phyloP scores from a whole-genome alignment of 805 yeast species.

The Candida arabinofermentans region DNA sequence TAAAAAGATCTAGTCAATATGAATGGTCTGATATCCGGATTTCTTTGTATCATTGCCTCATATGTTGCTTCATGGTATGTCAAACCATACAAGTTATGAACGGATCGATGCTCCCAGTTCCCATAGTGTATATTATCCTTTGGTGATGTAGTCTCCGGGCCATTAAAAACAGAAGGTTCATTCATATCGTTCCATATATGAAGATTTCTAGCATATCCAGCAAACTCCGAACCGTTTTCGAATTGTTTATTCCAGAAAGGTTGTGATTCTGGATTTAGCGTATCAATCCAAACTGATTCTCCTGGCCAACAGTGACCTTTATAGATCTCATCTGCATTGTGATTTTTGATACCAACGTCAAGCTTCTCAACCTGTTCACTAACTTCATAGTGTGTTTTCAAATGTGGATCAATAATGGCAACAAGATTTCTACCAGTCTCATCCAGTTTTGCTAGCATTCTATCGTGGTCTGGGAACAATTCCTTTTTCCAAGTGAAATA shows the following conservation, averaged over 20 bases:
- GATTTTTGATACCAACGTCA: conserved; percentile 40
- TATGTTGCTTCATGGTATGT: conserved; percentile 79
- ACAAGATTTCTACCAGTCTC: conserved; percentile 77
- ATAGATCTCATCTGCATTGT: conserved; percentile 43
- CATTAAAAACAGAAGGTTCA: conserved; percentile 92
- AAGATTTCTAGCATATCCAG: conserved; percentile 56
- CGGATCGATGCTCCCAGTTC: conserved; percentile 83
- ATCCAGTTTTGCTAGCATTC: conserved; percentile 62
- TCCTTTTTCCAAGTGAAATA: conserved; percentile 88
- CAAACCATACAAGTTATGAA: conserved; percentile 83
- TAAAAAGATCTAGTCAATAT: conserved; percentile 81
- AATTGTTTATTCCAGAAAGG: conserved; percentile 56
- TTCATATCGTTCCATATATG: conserved; percentile 98
- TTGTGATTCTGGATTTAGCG: conserved; percentile 61
- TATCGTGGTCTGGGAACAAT: conserved; percentile 68
- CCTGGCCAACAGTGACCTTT: conserved; percentile 99
- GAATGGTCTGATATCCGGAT: conserved; percentile 67
- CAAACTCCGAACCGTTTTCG: conserved; percentile 40
- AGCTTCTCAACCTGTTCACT: conserved; percentile 48
- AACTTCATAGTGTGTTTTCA: conserved; percentile 66
- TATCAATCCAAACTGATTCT: conserved; percentile 88
- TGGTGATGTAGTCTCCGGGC: conserved; percentile 91
- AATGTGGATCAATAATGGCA: conserved; percentile 87
- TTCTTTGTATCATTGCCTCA: conserved; percentile 54
- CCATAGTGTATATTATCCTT: conserved; percentile 77